phyloP scores from a whole-genome alignment of 2,329 filamentous ascomycete genomes.

The Delphinella strobiligena region DNA sequence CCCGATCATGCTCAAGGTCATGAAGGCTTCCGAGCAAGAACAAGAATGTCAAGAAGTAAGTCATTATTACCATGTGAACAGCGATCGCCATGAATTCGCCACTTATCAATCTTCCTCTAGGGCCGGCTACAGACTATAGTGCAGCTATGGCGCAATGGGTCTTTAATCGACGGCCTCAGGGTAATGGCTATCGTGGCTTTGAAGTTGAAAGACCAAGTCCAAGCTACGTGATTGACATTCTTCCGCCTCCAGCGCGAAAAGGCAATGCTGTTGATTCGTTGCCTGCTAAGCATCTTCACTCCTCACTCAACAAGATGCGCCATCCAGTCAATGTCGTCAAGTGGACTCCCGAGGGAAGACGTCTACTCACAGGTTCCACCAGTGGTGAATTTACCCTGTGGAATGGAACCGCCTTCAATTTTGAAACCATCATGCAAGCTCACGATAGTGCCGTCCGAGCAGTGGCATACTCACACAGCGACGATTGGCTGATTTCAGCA shows the following conservation, averaged over 20 bases:
- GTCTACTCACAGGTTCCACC: slow-evolving; percentile 83
- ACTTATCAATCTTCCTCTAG: slow-evolving; percentile 43
- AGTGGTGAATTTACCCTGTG: slow-evolving; percentile 97
- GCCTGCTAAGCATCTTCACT: slow-evolving; percentile 89
- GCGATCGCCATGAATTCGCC: no score
- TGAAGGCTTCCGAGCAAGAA: slow-evolving; percentile 8
- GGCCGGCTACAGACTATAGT: slow-evolving; percentile 86
- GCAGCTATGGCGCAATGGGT: slow-evolving; percentile 87
- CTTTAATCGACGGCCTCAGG: slow-evolving; percentile 65
- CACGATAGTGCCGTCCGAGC: slow-evolving; percentile 81
- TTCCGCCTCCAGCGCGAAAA: slow-evolving; percentile 67
- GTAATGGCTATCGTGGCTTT: slow-evolving; percentile 57
- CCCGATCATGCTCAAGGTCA: slow-evolving; percentile 9
- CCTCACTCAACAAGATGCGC: slow-evolving; percentile 96
- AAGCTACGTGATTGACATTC: slow-evolving; percentile 87
- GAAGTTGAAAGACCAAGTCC: slow-evolving; percentile 75
- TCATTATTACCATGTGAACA: neutral
- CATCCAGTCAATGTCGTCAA: slow-evolving; percentile 93
- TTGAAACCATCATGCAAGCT: slow-evolving; percentile 97
- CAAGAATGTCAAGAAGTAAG: slow-evolving; percentile 9
- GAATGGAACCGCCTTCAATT: slow-evolving; percentile 99
- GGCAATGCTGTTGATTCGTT: slow-evolving; percentile 73
- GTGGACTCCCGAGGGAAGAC: slow-evolving; percentile 92
- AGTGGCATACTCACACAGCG: slow-evolving; percentile 80
- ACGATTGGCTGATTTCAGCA: slow-evolving; percentile 92